Evolutionary conservation across 257 asterid genomes (phyloP).

Genomic region (Cynanchum wilfordii): DNA sequence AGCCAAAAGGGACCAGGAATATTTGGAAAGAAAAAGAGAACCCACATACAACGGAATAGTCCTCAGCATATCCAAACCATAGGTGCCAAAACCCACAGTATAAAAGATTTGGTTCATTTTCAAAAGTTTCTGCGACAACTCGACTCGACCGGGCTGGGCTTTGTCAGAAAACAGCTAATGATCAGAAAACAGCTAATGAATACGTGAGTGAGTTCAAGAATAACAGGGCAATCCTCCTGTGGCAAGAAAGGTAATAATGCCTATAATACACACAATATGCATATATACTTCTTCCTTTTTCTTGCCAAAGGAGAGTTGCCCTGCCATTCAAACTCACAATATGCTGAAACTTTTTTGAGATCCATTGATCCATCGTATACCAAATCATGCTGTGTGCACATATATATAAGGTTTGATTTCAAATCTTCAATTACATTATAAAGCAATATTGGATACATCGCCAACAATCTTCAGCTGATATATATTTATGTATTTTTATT

Average conservation of each 20-base stretch:
- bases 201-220: conserved; percentile 35
- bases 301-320: conserved; percentile 82
- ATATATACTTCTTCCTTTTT: conserved; percentile 23
- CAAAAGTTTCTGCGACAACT: not conserved
- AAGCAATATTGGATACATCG: too few species aligned
- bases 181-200: not conserved
- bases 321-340: conserved; percentile 49
- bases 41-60: conserved; percentile 9
- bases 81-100: conserved; percentile 25
- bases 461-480: too few species aligned
- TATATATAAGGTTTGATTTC: conserved; percentile 10
- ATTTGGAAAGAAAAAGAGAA: not conserved
- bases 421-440: too few species aligned
- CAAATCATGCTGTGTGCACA: too few species aligned
- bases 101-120: not conserved
- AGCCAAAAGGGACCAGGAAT: conserved; percentile 11
- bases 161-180: too few species aligned
- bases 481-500: too few species aligned
- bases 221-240: conserved; percentile 47
- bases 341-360: conserved; percentile 13
- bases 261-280: conserved; percentile 32
- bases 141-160: not conserved
- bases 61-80: conserved; percentile 34
- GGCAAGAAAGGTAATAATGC: conserved; percentile 28
- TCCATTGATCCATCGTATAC: too few species aligned